Percentiles rank a stretch among this genome's conserved stretches.
phyloP scores from a whole-genome alignment of 192 early-diverging fungal genomes.

The Coemansia sp. region DNA sequence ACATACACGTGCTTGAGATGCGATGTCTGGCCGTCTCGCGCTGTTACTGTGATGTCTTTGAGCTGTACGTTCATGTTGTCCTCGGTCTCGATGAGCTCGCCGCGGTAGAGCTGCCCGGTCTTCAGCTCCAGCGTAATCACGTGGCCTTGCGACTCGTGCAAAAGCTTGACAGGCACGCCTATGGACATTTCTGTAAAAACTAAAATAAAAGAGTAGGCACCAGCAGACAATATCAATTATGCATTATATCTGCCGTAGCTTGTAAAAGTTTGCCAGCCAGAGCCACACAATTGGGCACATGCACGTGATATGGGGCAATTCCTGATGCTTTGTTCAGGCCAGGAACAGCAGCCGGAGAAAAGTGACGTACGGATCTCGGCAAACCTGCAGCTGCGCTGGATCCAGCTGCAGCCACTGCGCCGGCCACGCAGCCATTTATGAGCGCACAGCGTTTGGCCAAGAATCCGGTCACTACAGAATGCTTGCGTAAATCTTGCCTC shows the following conservation, averaged over 20 bases:
- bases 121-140: conserved; percentile 94
- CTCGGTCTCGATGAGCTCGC: conserved; percentile 91
- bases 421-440: neutral
- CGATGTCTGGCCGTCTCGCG: conserved; percentile 85
- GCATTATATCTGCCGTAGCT: neutral
- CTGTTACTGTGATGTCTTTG: conserved; percentile 89
- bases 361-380: too few species aligned
- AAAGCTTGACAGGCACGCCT: conserved; percentile 90
- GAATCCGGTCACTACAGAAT: neutral
- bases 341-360: neutral
- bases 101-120: conserved; percentile 91
- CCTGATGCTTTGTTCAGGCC: neutral
- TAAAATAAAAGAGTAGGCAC: neutral
- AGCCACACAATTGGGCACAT: conserved; percentile 7
- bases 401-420: neutral
- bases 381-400: neutral
- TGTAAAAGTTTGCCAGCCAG: neutral
- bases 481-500: too few species aligned
- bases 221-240: neutral
- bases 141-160: conserved; percentile 98
- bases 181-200: conserved; percentile 67
- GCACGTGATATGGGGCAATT: neutral
- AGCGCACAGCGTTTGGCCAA: neutral
- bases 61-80: conserved; percentile 99
- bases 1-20: conserved; percentile 96